These are phyloP conservation scores for Phialemonium atrogriseum DNA, from an alignment of 2,329 filamentous ascomycete genomes.

Conservation along the genomic window DNA sequence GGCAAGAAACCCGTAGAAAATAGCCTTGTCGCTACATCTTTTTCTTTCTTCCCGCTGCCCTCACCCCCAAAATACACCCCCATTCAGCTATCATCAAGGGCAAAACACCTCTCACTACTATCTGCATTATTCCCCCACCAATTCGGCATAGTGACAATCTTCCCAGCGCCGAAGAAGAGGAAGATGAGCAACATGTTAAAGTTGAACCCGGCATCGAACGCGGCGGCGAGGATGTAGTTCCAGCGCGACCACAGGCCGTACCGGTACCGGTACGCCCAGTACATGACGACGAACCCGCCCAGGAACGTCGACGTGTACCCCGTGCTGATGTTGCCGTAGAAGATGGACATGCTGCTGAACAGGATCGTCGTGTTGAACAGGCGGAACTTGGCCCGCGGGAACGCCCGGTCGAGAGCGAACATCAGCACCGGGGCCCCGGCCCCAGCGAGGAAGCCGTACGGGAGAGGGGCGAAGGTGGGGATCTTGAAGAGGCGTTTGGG, in stretches of 20 bases:
- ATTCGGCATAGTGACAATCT: slow-evolving; percentile 49
- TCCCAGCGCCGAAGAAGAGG: slow-evolving; percentile 47
- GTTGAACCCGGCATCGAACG: slow-evolving; percentile 55
- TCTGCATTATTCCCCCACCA: slow-evolving; percentile 55
- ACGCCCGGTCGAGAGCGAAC: slow-evolving; percentile 41
- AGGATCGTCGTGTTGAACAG: slow-evolving; percentile 57
- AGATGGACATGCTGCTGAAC: slow-evolving; percentile 44
- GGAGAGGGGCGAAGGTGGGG: slow-evolving; percentile 37
- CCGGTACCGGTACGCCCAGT: slow-evolving; percentile 44
- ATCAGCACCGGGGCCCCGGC: slow-evolving; percentile 35
- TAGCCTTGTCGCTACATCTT: too few species aligned
- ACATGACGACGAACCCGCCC: slow-evolving; percentile 54
- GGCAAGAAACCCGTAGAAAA: too few species aligned
- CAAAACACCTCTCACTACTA: slow-evolving; percentile 52
- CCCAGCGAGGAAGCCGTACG: slow-evolving; percentile 45
- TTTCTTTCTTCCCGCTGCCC: too few species aligned
- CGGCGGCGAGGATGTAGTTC: slow-evolving; percentile 53
- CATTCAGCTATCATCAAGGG: slow-evolving; percentile 21
- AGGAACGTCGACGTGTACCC: slow-evolving; percentile 49
- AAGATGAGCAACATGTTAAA: slow-evolving; percentile 55
- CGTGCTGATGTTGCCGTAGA: slow-evolving; percentile 55
- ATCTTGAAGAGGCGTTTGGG: slow-evolving; percentile 40
- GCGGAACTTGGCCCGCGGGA: slow-evolving; percentile 44
- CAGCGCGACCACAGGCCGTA: slow-evolving; percentile 52
- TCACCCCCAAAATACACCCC: too few species aligned